Percentiles rank a stretch among this genome's conserved stretches.
These are phyloP conservation scores for Candida sp. DNA, from an alignment of 1,139 yeast genomes.

Conservation along the genomic window DNA sequence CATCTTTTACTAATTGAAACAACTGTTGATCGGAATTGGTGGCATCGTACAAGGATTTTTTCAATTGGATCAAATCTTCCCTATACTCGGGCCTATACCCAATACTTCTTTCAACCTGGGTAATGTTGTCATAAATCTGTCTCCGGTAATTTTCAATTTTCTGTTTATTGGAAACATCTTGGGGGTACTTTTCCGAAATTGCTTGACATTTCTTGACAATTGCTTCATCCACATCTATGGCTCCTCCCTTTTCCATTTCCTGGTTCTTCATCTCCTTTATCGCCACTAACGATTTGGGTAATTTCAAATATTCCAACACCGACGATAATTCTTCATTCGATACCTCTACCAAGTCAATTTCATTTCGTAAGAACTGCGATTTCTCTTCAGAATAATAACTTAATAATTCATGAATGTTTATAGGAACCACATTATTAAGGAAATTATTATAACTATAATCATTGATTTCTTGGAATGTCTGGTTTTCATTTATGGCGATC, in stretches of 20 bases:
- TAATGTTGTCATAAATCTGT: constrained; percentile 37
- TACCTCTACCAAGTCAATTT: constrained; percentile 71
- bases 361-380: constrained; percentile 70
- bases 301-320: constrained; percentile 72
- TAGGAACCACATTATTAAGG: constrained; percentile 79
- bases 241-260: constrained; percentile 4
- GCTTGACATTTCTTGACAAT: constrained; percentile 22
- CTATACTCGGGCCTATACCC: constrained; percentile 16
- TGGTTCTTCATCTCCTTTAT: constrained; percentile 39
- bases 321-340: constrained; percentile 79
- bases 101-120: constrained; percentile 11
- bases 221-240: constrained; percentile 13
- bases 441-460: constrained; percentile 56
- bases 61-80: constrained; percentile 54
- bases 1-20: constrained; percentile 29
- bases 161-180: constrained; percentile 22
- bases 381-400: constrained; percentile 89
- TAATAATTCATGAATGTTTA: constrained; percentile 81
- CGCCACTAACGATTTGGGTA: constrained; percentile 65
- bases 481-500: constrained; percentile 44
- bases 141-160: constrained; percentile 28
- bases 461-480: constrained; percentile 36
- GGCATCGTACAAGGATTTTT: constrained; percentile 67
- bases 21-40: constrained; percentile 63
- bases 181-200: constrained; percentile 17